A percentile compares a stretch with the other conserved stretches of the same genome.
Conservation (phyloP, 805 yeast genomes). For the Yarrowia divulgata region DNA sequence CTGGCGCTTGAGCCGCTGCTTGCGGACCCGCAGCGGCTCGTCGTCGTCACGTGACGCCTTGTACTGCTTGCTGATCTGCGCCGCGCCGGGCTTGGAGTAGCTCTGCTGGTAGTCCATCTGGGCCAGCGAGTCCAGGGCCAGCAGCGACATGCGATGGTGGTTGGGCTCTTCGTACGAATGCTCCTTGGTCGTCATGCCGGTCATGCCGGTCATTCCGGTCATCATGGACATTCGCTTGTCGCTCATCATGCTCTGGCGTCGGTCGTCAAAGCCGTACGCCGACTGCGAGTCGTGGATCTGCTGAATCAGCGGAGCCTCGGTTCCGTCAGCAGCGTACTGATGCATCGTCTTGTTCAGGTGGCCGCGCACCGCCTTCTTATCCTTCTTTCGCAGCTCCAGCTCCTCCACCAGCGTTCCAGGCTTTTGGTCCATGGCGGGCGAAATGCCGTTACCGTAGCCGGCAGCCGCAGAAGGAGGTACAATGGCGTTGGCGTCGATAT, state of each 20-base stretch:
- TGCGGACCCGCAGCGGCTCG: constrained; percentile 26
- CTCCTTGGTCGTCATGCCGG: constrained; percentile 22
- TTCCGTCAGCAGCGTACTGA: constrained; percentile 20
- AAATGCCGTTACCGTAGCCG: constrained; percentile 24
- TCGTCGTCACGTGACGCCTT: constrained; percentile 33
- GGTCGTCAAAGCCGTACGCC: constrained; percentile 12
- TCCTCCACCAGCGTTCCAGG: constrained; percentile 52
- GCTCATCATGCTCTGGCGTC: not conserved
- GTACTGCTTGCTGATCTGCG: constrained; percentile 28
- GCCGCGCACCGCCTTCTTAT: constrained; percentile 42
- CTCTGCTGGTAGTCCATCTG: constrained; percentile 28
- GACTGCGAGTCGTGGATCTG: constrained; percentile 2
- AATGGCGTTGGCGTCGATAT: constrained; percentile 17
- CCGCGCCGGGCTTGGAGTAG: constrained; percentile 27
- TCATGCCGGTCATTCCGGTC: constrained; percentile 1
- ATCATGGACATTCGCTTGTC: constrained; percentile 14
- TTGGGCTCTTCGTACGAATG: constrained; percentile 18
- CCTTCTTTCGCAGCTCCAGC: constrained; percentile 51
- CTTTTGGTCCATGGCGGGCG: constrained; percentile 40
- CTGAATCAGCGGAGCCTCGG: constrained; percentile 29
- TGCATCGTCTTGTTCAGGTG: constrained; percentile 34
- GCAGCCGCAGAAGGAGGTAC: constrained; percentile 15
- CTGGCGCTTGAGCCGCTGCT: constrained; percentile 25
- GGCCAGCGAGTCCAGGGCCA: constrained; percentile 31
- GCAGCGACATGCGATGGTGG: constrained; percentile 6